These are phyloP conservation scores for Brassica carinata DNA, from an alignment of 345 rosid species.

Conservation along the genomic window DNA sequence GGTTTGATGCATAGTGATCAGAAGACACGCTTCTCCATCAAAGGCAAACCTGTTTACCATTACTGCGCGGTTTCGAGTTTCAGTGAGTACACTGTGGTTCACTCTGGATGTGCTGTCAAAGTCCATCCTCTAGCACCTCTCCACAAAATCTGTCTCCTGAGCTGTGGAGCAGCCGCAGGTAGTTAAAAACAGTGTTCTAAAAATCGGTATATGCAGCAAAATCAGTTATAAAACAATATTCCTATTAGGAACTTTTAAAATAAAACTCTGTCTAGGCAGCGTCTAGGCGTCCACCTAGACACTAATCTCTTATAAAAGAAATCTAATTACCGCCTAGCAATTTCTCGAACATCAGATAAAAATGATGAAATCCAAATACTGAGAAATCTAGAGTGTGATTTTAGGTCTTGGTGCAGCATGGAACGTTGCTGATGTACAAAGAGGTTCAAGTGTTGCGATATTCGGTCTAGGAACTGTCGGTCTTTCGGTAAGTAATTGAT, in stretches of 20 bases:
- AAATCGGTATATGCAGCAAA: background rate
- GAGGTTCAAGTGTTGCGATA: constrained; percentile 80
- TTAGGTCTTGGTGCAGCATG: constrained; percentile 96
- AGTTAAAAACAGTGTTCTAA: background rate
- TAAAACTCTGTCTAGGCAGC: background rate
- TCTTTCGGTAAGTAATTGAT: constrained; percentile 68
- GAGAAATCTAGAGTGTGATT: constrained; percentile 14
- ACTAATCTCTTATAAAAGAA: no score
- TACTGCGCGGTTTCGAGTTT: constrained; percentile 95
- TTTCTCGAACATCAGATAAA: background rate
- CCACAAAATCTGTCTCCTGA: constrained; percentile 80
- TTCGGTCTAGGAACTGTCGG: constrained; percentile 97
- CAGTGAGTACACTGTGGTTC: constrained; percentile 90
- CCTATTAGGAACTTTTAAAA: no score
- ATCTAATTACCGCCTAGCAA: background rate
- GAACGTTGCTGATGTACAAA: constrained; percentile 81
- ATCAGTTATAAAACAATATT: no score
- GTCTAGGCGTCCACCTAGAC: background rate
- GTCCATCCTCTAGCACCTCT: constrained; percentile 65
- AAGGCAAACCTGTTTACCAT: constrained; percentile 80
- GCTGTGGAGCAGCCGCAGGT: constrained; percentile 95
- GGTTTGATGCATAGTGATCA: constrained; percentile 91
- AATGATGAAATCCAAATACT: background rate
- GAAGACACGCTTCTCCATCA: constrained; percentile 67
- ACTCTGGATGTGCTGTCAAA: constrained; percentile 93